Conservation (phyloP, 768 basidiomycete species). For the Gautieria morchelliformis region DNA sequence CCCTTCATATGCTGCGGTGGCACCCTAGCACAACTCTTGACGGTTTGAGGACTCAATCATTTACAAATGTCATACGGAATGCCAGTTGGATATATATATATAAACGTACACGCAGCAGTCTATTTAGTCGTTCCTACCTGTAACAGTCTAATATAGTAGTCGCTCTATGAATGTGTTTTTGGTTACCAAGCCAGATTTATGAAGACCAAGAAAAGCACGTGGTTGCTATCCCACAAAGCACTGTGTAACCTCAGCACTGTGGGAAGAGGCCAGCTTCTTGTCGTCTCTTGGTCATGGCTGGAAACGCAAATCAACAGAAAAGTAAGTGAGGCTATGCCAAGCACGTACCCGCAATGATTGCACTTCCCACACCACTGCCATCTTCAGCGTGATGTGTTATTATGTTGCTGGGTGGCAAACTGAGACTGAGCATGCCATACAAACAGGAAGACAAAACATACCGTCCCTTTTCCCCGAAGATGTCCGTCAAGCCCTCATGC, state of each 20-base stretch:
- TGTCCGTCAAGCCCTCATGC: slow-evolving; percentile 85
- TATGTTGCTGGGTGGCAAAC: slow-evolving; percentile 41
- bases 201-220: no score
- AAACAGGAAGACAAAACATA: slow-evolving; percentile 27
- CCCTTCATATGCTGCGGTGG: no score
- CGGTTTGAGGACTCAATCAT: no score
- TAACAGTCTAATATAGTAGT: no score
- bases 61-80: no score
- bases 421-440: background rate
- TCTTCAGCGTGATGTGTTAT: slow-evolving; percentile 80
- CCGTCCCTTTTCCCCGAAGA: slow-evolving; percentile 95
- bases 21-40: no score
- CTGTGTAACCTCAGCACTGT: slow-evolving; percentile 30
- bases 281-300: slow-evolving; percentile 86
- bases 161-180: no score
- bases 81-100: no score
- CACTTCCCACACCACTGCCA: slow-evolving; percentile 90
- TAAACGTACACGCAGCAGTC: no score
- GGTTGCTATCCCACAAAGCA: no score
- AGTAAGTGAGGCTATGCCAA: background rate
- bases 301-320: background rate
- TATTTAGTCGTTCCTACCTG: no score
- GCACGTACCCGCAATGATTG: slow-evolving; percentile 78
- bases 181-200: no score
- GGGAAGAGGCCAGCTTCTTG: slow-evolving; percentile 54